Evolutionary conservation across 106 monocot genomes (phyloP), one percentile per base, ranked within the genome.

Genomic region (Amphibolis antarctica): DNA sequence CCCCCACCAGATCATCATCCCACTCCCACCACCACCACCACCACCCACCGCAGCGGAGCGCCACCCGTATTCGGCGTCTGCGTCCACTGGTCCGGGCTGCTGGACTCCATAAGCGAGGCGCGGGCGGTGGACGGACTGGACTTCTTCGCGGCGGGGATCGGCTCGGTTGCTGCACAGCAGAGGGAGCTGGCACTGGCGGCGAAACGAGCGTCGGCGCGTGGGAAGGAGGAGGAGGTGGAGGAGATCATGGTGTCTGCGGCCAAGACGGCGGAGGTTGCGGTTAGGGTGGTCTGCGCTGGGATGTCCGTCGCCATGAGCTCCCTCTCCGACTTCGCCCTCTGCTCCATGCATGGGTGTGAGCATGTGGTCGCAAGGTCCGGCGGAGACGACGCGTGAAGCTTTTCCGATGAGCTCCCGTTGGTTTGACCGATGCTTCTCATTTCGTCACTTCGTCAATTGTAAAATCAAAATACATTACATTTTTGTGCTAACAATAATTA

Each of bases 61-160:
- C 83, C 86, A 3, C 70, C 71, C 53, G 74, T 78, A 46, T 50
- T 71, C 25, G 72, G 57, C 28, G 18, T 72, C n/a, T 83, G 83
- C 66, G 42, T 50, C 27, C 70, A 69, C 30, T 92, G 91, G 91
- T 74, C 79, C 28, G 77, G 56, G n/a, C 28, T 73, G 43, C 50
- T 86, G 62, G 84, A 86, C 20, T 58, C 65, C 44, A 70, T 82
- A 45, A 77, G 76, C 60, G 86, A 82, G 79, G 86, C 83, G 36
- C 76, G 60, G 68, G 94, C 76, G 25, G 58, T 89, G 49, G 94
- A 96, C 44, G 89, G 89, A 1, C 70, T 96, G 51, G 94, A 96
- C 64, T 84, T 96, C 70, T 86, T 96, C 53, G 86, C 86, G 15
- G 86, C 89, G 9, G 94, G 94, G 22, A 79, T 96, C 30, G 84